phyloP scores from a whole-genome alignment of 805 yeast species.

The Jamesozyma jinghongensis region DNA sequence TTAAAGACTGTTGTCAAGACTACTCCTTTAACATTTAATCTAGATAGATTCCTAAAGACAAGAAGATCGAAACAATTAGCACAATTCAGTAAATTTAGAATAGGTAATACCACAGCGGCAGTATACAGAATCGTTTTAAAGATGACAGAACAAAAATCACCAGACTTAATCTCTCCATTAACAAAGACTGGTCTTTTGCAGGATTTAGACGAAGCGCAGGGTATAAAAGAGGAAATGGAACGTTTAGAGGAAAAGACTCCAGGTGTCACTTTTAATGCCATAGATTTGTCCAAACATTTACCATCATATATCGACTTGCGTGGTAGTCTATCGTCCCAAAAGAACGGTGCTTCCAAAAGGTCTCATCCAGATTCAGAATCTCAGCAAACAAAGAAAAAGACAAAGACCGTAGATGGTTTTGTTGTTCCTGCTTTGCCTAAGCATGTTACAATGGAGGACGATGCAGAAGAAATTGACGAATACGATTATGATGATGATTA shows the following conservation, averaged over 20 bases:
- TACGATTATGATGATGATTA: constrained; percentile 28
- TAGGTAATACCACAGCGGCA: constrained; percentile 60
- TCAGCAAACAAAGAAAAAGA: constrained; percentile 25
- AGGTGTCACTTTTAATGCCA: constrained; percentile 33
- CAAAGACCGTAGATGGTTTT: constrained; percentile 36
- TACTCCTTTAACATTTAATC: constrained; percentile 50
- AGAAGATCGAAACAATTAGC: constrained; percentile 57
- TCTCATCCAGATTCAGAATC: constrained; percentile 13
- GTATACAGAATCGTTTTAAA: constrained; percentile 53
- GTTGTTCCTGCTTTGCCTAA: constrained; percentile 24
- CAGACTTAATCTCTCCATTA: constrained; percentile 34
- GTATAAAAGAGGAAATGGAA: constrained; percentile 20
- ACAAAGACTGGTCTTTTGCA: constrained; percentile 41
- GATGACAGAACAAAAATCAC: constrained; percentile 49
- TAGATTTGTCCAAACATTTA: constrained; percentile 35
- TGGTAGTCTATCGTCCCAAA: constrained; percentile 36
- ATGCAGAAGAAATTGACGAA: constrained; percentile 13
- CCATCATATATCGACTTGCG: constrained; percentile 37
- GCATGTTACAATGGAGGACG: constrained; percentile 14
- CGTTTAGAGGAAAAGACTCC: constrained; percentile 30
- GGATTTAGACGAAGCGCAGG: constrained; percentile 36
- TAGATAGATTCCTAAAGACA: constrained; percentile 57
- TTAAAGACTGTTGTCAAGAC: constrained; percentile 39
- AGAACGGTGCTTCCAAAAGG: constrained; percentile 30
- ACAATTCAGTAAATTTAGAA: constrained; percentile 51